Evolutionary conservation across 805 yeast genomes (phyloP).

Genomic region (Starmerella davenportii): DNA sequence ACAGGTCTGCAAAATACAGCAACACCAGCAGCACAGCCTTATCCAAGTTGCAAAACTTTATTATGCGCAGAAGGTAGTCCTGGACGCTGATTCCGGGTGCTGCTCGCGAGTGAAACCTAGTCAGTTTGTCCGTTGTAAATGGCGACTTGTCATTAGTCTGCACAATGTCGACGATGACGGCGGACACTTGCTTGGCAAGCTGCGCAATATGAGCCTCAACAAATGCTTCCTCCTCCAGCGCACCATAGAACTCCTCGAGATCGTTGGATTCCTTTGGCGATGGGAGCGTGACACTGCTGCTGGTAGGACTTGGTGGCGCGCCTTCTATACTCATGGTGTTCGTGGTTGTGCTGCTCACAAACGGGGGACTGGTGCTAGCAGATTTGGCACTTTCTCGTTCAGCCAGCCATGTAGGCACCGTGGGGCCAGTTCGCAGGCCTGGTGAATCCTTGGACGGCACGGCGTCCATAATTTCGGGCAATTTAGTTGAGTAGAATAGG

Average conservation of each 20-base stretch:
- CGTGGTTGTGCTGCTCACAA: not conserved
- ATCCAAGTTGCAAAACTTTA: constrained; percentile 71
- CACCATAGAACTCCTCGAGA: not conserved
- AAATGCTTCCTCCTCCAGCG: constrained; percentile 23
- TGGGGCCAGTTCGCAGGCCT: too few relatives aligned
- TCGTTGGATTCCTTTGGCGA: constrained; percentile 1
- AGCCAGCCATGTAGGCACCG: too few relatives aligned
- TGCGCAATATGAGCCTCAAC: constrained; percentile 53
- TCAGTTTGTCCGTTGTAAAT: constrained; percentile 30
- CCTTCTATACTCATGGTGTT: not conserved
- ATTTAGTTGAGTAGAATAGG: too few relatives aligned
- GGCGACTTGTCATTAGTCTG: constrained; percentile 46
- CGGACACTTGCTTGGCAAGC: constrained; percentile 48
- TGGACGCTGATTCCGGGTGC: constrained; percentile 76
- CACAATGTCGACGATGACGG: constrained; percentile 67
- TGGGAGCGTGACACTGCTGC: constrained; percentile 6
- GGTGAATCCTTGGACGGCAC: too few relatives aligned
- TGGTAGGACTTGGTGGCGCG: constrained; percentile 9
- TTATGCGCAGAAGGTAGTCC: constrained; percentile 56
- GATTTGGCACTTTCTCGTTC: not conserved
- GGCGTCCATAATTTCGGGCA: too few relatives aligned
- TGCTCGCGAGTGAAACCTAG: constrained; percentile 83
- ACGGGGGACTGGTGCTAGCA: not conserved
- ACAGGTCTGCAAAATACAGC: constrained; percentile 76
- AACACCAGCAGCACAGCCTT: constrained; percentile 65